A percentile compares a stretch with the other conserved stretches of the same genome.
These are phyloP conservation scores for Suillus paluster DNA, from an alignment of 768 basidiomycete genomes.

Conservation along the genomic window DNA sequence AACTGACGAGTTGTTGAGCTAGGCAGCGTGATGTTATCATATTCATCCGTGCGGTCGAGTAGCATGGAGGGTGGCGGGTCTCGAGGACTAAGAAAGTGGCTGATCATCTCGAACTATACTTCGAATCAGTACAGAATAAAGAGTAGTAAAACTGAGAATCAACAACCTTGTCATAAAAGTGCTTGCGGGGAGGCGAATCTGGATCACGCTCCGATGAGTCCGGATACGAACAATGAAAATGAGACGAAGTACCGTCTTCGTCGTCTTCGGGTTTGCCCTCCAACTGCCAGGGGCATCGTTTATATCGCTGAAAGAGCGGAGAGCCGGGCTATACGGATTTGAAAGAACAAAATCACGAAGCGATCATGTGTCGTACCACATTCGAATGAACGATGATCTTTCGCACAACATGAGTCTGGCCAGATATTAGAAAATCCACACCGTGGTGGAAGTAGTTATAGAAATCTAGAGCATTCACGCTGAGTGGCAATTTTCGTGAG, in stretches of 20 bases:
- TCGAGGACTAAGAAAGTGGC: conserved; percentile 75
- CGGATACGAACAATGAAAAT: background rate
- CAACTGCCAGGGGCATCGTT: conserved; percentile 91
- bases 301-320: conserved; percentile 87
- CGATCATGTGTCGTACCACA: conserved; percentile 55
- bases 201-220: conserved; percentile 4
- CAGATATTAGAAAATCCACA: conserved; percentile 83
- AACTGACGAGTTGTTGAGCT: conserved; percentile 70
- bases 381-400: conserved; percentile 92
- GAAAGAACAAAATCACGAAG: conserved; percentile 2
- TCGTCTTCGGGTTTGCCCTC: conserved; percentile 81
- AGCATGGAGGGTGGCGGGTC: conserved; percentile 81
- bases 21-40: conserved; percentile 70
- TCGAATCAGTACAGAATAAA: background rate
- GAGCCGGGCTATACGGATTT: conserved; percentile 70
- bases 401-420: conserved; percentile 68
- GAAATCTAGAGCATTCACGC: conserved; percentile 57
- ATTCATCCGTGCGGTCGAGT: conserved; percentile 78
- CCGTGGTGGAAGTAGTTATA: conserved; percentile 95
- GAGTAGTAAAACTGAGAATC: background rate
- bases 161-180: conserved; percentile 69
- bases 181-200: conserved; percentile 79
- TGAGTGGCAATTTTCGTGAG: conserved; percentile 12
- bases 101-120: conserved; percentile 73
- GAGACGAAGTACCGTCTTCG: conserved; percentile 63